phyloP scores from a whole-genome alignment of 768 basidiomycete genomes.

The Neoboletus subvelutipes region DNA sequence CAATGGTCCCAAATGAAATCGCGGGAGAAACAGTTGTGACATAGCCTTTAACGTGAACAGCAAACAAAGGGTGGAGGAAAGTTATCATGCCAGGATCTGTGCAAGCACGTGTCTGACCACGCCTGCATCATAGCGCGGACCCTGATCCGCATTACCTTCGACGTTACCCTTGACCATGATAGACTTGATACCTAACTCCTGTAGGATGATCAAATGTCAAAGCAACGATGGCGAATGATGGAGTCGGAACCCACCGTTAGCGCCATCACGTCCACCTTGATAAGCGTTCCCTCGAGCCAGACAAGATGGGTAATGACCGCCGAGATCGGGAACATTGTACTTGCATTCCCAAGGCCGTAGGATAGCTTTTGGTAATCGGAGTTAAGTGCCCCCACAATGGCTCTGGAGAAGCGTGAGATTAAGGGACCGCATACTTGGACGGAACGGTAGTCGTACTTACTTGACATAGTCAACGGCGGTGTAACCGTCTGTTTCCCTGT shows the following conservation, averaged over 20 bases:
- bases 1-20: neutral
- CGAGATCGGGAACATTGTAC: conserved; percentile 67
- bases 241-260: conserved; percentile 53
- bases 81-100: conserved; percentile 24
- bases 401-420: conserved; percentile 38
- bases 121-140: conserved; percentile 44
- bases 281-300: conserved; percentile 61
- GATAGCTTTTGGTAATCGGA: conserved; percentile 47
- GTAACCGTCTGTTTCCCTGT: conserved; percentile 87
- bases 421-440: conserved; percentile 3
- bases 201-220: conserved; percentile 7
- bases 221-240: neutral
- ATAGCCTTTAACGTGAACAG: neutral
- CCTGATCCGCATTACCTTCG: conserved; percentile 22
- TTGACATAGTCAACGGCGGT: conserved; percentile 80
- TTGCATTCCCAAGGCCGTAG: conserved; percentile 58
- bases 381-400: conserved; percentile 71
- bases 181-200: conserved; percentile 64
- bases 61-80: neutral
- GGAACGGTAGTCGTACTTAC: conserved; percentile 38
- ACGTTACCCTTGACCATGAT: conserved; percentile 42
- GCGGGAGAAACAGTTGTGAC: conserved; percentile 3
- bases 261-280: conserved; percentile 58
- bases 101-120: conserved; percentile 46
- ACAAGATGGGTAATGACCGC: conserved; percentile 87